phyloP scores from a whole-genome alignment of 83 land plant species.

The Thuja plicata region DNA sequence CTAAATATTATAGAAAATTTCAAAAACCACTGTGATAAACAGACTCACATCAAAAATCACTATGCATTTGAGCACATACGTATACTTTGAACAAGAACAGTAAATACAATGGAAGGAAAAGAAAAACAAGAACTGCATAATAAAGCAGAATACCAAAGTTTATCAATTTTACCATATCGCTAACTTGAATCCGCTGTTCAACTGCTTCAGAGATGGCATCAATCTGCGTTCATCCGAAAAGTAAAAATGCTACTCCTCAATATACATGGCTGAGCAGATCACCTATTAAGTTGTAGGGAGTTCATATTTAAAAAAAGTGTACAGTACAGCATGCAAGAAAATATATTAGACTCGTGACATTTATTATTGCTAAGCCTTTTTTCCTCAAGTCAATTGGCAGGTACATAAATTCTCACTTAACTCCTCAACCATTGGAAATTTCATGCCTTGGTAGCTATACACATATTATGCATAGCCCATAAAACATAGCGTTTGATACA shows the following conservation, averaged over 20 bases:
- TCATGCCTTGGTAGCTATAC: background rate
- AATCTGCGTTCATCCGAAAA: constrained; percentile 48
- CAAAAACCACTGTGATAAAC: background rate
- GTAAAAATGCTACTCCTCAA: constrained; percentile 15
- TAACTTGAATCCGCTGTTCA: constrained; percentile 45
- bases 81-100: background rate
- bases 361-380: background rate
- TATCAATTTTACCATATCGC: constrained; percentile 63
- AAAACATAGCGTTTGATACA: background rate
- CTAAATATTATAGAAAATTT: background rate
- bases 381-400: background rate
- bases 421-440: background rate
- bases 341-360: background rate
- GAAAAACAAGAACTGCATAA: background rate
- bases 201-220: constrained; percentile 94
- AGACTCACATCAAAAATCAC: background rate
- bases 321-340: background rate
- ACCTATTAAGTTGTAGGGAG: constrained; percentile 13
- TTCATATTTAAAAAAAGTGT: background rate
- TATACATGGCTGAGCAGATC: constrained; percentile 13
- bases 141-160: background rate
- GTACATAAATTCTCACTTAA: background rate
- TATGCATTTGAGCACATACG: background rate
- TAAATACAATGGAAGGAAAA: background rate
- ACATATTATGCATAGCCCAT: background rate